Conservation (phyloP, 2,329 filamentous ascomycete genomes). For the Diaporthe sp. region DNA sequence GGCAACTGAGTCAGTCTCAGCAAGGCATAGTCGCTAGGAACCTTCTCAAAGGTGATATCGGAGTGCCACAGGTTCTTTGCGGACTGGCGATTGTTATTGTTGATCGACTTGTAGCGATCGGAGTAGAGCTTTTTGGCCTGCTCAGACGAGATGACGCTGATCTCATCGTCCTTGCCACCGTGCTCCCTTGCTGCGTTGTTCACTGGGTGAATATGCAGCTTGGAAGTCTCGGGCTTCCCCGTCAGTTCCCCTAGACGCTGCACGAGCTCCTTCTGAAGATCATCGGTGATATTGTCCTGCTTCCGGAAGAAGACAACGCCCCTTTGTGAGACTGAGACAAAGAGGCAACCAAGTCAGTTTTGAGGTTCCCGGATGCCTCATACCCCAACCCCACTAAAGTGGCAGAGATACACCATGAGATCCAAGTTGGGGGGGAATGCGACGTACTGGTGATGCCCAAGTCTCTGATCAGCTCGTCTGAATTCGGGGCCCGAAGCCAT, state of each 20-base stretch:
- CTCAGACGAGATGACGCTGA: conserved; percentile 74
- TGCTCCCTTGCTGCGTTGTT: conserved; percentile 62
- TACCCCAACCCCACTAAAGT: neutral
- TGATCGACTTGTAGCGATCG: conserved; percentile 42
- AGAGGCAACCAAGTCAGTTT: neutral
- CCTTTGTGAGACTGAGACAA: conserved; percentile 71
- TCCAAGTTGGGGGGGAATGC: rapidly evolving
- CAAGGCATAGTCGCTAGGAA: conserved; percentile 74
- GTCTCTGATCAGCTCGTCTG: conserved; percentile 70
- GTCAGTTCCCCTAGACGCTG: conserved; percentile 71
- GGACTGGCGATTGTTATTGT: neutral
- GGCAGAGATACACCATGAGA: neutral
- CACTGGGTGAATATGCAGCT: conserved; percentile 73
- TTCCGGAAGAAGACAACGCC: conserved; percentile 80
- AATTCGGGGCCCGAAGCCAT: conserved; percentile 66
- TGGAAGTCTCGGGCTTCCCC: conserved; percentile 68
- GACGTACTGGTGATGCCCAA: conserved; percentile 70
- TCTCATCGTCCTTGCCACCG: conserved; percentile 70
- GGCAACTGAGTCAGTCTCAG: conserved; percentile 69
- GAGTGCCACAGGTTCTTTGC: conserved; percentile 65
- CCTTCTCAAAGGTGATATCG: conserved; percentile 76
- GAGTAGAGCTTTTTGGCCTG: conserved; percentile 61
- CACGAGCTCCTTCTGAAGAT: conserved; percentile 76
- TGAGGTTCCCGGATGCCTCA: neutral
- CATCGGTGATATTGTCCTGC: conserved; percentile 72